Evolutionary conservation across 106 monocot genomes (phyloP).

Genomic region (Hemerocallis citrina): DNA sequence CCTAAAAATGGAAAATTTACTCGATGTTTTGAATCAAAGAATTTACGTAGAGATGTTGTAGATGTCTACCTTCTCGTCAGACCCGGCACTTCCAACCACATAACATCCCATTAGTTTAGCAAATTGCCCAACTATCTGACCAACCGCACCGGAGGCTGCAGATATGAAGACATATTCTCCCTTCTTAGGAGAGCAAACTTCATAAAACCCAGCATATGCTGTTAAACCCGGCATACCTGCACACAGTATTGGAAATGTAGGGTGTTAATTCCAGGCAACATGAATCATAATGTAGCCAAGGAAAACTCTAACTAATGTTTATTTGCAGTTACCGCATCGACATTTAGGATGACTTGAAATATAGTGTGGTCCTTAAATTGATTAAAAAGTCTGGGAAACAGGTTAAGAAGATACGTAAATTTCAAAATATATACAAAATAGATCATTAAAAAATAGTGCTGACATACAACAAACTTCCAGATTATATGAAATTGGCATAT

Average conservation of each 20-base stretch:
- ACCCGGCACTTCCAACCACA: slow-evolving; percentile 8
- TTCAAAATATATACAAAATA: background rate
- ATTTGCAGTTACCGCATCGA: background rate
- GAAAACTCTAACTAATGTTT: background rate
- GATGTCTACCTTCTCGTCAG: background rate
- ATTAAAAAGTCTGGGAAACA: no score
- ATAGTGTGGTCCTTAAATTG: background rate
- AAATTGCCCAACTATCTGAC: slow-evolving; percentile 13
- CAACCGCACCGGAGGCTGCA: slow-evolving; percentile 9
- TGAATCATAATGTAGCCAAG: background rate
- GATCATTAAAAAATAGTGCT: background rate
- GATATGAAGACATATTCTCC: slow-evolving; percentile 10
- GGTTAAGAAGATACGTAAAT: no score
- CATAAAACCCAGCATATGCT: slow-evolving; percentile 11
- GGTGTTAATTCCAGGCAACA: background rate
- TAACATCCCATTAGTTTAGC: slow-evolving; percentile 11
- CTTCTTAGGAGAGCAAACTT: slow-evolving; percentile 10
- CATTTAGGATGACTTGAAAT: background rate
- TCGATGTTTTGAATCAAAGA: no score
- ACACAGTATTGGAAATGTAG: background rate
- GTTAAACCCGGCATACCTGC: slow-evolving; percentile 9
- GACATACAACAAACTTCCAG: background rate
- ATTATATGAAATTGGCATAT: background rate
- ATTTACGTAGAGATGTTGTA: no score
- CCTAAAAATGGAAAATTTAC: no score